A percentile compares a stretch with the other conserved stretches of the same genome.
Conservation (phyloP, 2,329 filamentous ascomycete species). For the Fragosphaeria purpurea region DNA sequence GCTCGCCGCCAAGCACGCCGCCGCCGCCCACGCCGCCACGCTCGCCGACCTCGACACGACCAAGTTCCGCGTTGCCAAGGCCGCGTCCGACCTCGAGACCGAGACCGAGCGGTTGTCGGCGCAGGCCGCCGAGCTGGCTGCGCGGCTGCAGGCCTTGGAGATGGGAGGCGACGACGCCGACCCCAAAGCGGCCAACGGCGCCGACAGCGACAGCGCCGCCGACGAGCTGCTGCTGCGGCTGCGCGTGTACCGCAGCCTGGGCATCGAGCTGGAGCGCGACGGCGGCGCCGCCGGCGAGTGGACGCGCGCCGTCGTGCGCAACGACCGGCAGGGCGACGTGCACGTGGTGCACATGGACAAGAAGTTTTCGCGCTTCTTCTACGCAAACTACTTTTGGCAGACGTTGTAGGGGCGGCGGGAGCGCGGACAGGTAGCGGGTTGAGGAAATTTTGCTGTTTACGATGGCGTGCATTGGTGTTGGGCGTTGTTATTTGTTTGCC, state of each 20-base stretch:
- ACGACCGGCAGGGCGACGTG: constrained; percentile 79
- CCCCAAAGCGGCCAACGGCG: constrained; percentile 16
- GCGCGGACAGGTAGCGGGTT: background rate
- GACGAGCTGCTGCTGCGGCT: constrained; percentile 64
- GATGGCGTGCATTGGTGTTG: background rate
- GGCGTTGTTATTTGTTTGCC: background rate
- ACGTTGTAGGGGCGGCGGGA: constrained; percentile 46
- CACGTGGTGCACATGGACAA: constrained; percentile 91
- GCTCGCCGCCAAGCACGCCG: constrained; percentile 63
- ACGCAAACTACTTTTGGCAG: constrained; percentile 94
- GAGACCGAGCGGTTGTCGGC: constrained; percentile 85
- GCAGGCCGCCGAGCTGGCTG: constrained; percentile 65
- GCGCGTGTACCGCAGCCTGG: constrained; percentile 83
- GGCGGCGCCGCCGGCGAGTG: constrained; percentile 61
- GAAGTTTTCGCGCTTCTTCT: constrained; percentile 85
- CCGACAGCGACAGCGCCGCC: constrained; percentile 34
- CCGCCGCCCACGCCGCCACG: constrained; percentile 68
- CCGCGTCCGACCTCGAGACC: constrained; percentile 78
- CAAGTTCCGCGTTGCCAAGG: constrained; percentile 92
- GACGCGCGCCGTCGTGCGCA: constrained; percentile 74
- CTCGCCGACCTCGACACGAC: constrained; percentile 84
- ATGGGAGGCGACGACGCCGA: constrained; percentile 68
- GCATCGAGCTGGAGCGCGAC: constrained; percentile 76
- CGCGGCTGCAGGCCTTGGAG: constrained; percentile 71
- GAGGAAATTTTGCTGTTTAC: background rate